Percentiles rank a stretch among this genome's conserved stretches.
Evolutionary conservation across 2,329 filamentous ascomycete genomes (phyloP).

Genomic region (Pyrenochaeta sp.): DNA sequence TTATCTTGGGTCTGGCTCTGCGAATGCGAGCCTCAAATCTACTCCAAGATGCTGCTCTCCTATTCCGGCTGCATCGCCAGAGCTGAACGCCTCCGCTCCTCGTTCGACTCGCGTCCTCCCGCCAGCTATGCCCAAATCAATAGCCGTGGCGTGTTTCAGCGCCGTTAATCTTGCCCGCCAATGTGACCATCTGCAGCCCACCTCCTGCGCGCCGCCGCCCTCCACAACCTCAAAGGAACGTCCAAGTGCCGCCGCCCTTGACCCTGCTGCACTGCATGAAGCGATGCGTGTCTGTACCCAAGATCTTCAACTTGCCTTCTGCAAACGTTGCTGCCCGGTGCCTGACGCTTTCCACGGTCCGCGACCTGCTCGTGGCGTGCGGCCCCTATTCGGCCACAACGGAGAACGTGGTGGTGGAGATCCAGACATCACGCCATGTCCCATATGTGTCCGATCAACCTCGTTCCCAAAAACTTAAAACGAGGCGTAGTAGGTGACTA

Average conservation of each 20-base stretch:
- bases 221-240: constrained; percentile 1
- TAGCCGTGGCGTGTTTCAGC: constrained; percentile 30
- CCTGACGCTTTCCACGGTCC: background rate
- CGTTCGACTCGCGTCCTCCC: constrained; percentile 2
- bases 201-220: constrained; percentile 6
- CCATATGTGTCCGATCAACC: background rate
- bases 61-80: background rate
- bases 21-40: no score
- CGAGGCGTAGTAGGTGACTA: background rate
- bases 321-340: constrained; percentile 4
- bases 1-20: no score
- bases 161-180: constrained; percentile 19
- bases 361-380: constrained; percentile 1
- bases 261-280: constrained; percentile 7
- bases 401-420: background rate
- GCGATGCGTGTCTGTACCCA: background rate
- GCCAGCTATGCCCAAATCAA: constrained; percentile 3
- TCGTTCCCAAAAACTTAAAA: background rate
- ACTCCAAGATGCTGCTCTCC: background rate
- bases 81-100: constrained; percentile 1
- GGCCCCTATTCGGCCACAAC: constrained; percentile 1
- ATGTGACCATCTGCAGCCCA: constrained; percentile 22
- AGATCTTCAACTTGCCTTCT: constrained; percentile 1
- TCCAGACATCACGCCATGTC: background rate
- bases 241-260: constrained; percentile 6